These are phyloP conservation scores for Hypoxylon sp. DNA, from an alignment of 2,329 filamentous ascomycete species.

Conservation along the genomic window DNA sequence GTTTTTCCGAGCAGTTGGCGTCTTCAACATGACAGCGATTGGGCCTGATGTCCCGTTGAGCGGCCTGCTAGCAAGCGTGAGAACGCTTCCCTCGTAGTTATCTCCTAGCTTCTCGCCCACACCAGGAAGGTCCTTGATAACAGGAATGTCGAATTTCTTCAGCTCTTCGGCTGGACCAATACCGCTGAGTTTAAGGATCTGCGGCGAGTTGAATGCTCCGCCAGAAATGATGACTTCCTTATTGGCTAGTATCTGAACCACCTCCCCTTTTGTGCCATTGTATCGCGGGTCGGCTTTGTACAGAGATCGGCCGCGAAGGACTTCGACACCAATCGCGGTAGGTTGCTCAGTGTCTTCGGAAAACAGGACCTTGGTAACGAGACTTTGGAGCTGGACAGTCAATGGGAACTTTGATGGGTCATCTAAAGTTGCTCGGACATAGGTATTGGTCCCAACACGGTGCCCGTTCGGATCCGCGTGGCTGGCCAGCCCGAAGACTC, in stretches of 20 bases:
- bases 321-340: slow-evolving; percentile 43
- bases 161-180: slow-evolving; percentile 56
- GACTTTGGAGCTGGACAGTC: slow-evolving; percentile 45
- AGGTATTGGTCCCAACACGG: slow-evolving; percentile 56
- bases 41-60: slow-evolving; percentile 43
- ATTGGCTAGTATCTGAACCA: slow-evolving; percentile 40
- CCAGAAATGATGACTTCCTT: slow-evolving; percentile 60
- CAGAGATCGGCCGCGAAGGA: slow-evolving; percentile 44
- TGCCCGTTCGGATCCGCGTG: slow-evolving; percentile 42
- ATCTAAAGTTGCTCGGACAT: slow-evolving; percentile 57
- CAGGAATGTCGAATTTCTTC: slow-evolving; percentile 53
- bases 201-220: slow-evolving; percentile 60
- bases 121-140: slow-evolving; percentile 56
- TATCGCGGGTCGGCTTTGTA: slow-evolving; percentile 48
- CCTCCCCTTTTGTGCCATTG: slow-evolving; percentile 44
- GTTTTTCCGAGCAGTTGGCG: slow-evolving; percentile 42
- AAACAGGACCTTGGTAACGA: slow-evolving; percentile 44
- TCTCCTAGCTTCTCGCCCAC: slow-evolving; percentile 62
- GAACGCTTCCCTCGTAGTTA: slow-evolving; percentile 49
- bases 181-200: slow-evolving; percentile 61
- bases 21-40: slow-evolving; percentile 46
- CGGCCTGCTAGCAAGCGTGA: slow-evolving; percentile 39
- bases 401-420: slow-evolving; percentile 55
- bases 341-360: slow-evolving; percentile 37
- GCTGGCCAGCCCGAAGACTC: slow-evolving; percentile 41